These are phyloP conservation scores for Cucurbita ficifolia DNA, from an alignment of 306 rosid genomes.

Conservation along the genomic window DNA sequence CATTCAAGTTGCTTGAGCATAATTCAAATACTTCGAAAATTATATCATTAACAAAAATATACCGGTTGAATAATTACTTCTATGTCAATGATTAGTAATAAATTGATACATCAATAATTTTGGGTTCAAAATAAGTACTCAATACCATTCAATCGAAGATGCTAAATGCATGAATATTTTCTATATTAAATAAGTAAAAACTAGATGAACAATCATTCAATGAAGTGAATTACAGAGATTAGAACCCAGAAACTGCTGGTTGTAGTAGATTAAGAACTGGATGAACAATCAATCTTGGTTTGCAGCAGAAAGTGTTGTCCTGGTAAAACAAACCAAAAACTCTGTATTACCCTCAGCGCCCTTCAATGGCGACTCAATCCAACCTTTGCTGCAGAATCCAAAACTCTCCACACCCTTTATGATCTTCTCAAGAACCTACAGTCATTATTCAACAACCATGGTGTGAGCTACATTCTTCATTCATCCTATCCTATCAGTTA, in stretches of 20 bases:
- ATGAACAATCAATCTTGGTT: not conserved
- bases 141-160: not conserved
- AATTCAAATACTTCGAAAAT: no score
- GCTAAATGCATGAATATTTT: not conserved
- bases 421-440: constrained; percentile 71
- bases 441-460: not conserved
- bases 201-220: not conserved
- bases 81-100: not conserved
- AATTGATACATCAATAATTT: not conserved
- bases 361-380: constrained; percentile 84
- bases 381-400: constrained; percentile 67
- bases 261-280: not conserved
- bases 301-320: constrained; percentile 9
- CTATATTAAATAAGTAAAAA: not conserved
- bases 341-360: constrained; percentile 93
- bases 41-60: no score
- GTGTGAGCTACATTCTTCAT: not conserved
- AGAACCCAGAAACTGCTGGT: not conserved
- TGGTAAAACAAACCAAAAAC: constrained; percentile 61
- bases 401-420: constrained; percentile 63
- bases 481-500: not conserved
- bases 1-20: no score
- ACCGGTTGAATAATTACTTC: no score
- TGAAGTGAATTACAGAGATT: not conserved
- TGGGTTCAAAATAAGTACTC: not conserved